phyloP scores from a whole-genome alignment of 257 asterid species.

The Agastache rugosa region DNA sequence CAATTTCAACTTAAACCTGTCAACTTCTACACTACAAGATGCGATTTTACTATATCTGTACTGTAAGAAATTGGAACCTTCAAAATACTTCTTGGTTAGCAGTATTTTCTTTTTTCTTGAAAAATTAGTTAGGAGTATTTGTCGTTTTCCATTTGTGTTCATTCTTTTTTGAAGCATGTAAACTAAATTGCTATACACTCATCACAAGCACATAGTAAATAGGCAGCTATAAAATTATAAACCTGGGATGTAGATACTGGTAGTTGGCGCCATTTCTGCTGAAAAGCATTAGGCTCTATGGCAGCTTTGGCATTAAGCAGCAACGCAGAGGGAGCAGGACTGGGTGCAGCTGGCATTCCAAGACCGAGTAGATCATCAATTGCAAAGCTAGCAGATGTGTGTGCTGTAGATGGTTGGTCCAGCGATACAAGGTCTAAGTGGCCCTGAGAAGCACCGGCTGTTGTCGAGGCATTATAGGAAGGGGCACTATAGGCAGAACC shows the following conservation, averaged over 20 bases:
- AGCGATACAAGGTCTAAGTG: constrained; percentile 78
- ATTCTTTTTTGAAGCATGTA: background rate
- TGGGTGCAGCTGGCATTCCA: constrained; percentile 62
- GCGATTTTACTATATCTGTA: background rate
- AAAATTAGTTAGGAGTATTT: background rate
- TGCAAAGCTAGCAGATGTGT: constrained; percentile 58
- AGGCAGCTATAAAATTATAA: constrained; percentile 26
- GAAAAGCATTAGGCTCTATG: constrained; percentile 74
- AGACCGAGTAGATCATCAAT: constrained; percentile 90
- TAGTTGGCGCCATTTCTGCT: constrained; percentile 97
- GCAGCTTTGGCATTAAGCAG: constrained; percentile 76
- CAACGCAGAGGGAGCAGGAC: constrained; percentile 62
- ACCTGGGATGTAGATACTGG: constrained; percentile 79
- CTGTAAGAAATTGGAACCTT: background rate
- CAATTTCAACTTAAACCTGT: background rate
- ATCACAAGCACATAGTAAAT: background rate
- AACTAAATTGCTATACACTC: constrained; percentile 6
- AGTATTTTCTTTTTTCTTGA: background rate
- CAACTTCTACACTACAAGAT: background rate
- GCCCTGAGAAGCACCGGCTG: constrained; percentile 46
- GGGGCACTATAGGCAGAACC: constrained; percentile 84
- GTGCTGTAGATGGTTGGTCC: constrained; percentile 60
- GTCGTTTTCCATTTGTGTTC: background rate
- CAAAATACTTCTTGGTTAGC: background rate
- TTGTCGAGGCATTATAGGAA: constrained; percentile 56